phyloP scores from a whole-genome alignment of 2,329 filamentous ascomycete species.

The Albophoma yamanashiensis region DNA sequence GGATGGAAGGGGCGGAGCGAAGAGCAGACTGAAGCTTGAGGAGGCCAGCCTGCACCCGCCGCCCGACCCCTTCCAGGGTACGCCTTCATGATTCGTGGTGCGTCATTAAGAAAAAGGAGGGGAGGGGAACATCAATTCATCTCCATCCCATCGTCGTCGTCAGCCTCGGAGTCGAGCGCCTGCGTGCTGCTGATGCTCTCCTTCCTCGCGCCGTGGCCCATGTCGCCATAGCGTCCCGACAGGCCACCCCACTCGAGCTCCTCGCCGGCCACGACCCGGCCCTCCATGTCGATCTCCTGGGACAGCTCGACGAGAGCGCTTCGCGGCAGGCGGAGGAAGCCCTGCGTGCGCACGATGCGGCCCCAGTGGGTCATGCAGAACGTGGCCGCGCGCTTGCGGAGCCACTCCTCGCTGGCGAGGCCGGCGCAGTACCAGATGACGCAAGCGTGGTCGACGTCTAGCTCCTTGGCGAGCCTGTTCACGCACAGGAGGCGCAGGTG shows the following conservation, averaged over 20 bases:
- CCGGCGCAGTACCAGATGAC: conserved; percentile 93
- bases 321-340: conserved; percentile 72
- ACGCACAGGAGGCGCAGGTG: conserved; percentile 85
- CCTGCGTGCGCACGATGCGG: conserved; percentile 78
- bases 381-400: conserved; percentile 74
- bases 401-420: conserved; percentile 85
- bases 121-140: conserved; percentile 26
- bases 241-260: conserved; percentile 53
- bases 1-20: not conserved
- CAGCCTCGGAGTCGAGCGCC: conserved; percentile 43
- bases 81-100: not conserved
- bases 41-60: not conserved
- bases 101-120: not conserved
- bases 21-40: not conserved
- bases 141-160: conserved; percentile 55
- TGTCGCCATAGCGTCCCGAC: conserved; percentile 34
- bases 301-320: conserved; percentile 79
- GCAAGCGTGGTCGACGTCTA: conserved; percentile 90
- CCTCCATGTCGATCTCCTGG: conserved; percentile 86
- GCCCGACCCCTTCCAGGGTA: not conserved
- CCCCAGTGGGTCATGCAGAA: conserved; percentile 96
- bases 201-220: conserved; percentile 34
- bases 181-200: conserved; percentile 51
- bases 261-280: conserved; percentile 80
- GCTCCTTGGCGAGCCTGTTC: conserved; percentile 77